phyloP scores from a whole-genome alignment of 306 rosid species.

The Ormosia emarginata region DNA sequence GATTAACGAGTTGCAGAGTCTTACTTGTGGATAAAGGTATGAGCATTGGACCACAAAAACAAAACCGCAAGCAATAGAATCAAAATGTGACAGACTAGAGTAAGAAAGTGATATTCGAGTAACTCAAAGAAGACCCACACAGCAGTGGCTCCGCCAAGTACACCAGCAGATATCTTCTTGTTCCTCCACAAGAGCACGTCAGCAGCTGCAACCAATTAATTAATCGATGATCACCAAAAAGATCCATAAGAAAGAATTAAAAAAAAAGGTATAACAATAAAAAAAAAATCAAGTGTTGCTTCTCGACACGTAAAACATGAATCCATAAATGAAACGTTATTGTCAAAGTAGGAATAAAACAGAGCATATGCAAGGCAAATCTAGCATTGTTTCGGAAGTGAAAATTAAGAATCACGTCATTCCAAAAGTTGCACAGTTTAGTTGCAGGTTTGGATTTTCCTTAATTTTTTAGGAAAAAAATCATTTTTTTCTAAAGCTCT shows the following conservation, averaged over 20 bases:
- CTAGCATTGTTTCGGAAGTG: not conserved
- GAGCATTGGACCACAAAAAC: constrained; percentile 93
- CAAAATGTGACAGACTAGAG: constrained; percentile 61
- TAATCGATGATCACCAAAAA: not conserved
- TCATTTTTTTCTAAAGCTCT: no score
- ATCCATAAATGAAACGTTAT: not conserved
- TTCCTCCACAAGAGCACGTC: constrained; percentile 86
- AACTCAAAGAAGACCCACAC: constrained; percentile 77
- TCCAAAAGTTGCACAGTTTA: not conserved
- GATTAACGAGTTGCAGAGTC: constrained; percentile 4
- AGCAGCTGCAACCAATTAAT: constrained; percentile 62
- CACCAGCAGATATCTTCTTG: constrained; percentile 81
- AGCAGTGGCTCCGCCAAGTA: constrained; percentile 65
- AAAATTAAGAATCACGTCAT: not conserved
- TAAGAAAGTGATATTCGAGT: constrained; percentile 80
- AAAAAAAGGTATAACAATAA: not conserved
- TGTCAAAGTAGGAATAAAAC: no score
- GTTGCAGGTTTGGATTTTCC: no score
- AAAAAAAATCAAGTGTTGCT: not conserved
- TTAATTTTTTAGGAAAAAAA: no score
- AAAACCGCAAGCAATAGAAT: constrained; percentile 59
- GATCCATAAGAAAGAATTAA: not conserved
- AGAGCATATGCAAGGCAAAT: not conserved
- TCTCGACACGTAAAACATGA: not conserved
- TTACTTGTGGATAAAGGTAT: constrained; percentile 79